Base-by-base conservation (phyloP, 1,284 basidiomycete genomes). In the Heterobasidion irregulare region DNA sequence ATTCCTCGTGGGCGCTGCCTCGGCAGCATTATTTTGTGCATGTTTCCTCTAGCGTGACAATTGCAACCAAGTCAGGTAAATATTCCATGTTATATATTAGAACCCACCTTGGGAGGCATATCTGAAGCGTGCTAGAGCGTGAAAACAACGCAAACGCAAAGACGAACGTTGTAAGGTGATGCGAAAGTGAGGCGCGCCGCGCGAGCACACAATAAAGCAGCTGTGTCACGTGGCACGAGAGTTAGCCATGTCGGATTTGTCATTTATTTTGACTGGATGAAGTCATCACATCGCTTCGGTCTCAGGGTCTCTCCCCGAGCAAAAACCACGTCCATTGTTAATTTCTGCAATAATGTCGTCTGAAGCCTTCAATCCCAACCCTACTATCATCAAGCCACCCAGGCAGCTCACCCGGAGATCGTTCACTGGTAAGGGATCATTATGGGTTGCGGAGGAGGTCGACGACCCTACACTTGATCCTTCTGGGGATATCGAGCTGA, bases 1-100 rank as follows among this genome's bases (percentile, higher is more conserved):
- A 46, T 73, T 62, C 65, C 77, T 75, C 61, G 75, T 69, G 44
- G 75, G 67, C 51, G 70, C 59, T 26, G 70, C 53, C 26, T 66
- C 65, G 52, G 62, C 63, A 45, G 64, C 62, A n/a, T 63, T 57
- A 8, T 65, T 66, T 15, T 68, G 71, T 3, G 61, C 61, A 58
- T 72, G 73, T 65, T 78, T 78, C 57, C 76, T 69, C 77, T 78
- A 57, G 12, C 16, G 15, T n/a, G 47, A 48, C 13, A 15, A 26
- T n/a, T 16, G 47, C n/a, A 12, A 41, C 34, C 10, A 45, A 55
- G 33, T 55, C 50, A 35, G n/a, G 47, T 50, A 54, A 43, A 54
- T 53, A 32, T 19, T 8, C 33, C 8, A n/a, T 35, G 7, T 7
- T 7, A 41, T 41, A 26, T 6, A 32, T 19, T 2, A 8, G 9